Evolutionary conservation across 177 flowering plant genomes (phyloP), one percentile per base, ranked within the genome.

Genomic region (Vitis hybrid): DNA sequence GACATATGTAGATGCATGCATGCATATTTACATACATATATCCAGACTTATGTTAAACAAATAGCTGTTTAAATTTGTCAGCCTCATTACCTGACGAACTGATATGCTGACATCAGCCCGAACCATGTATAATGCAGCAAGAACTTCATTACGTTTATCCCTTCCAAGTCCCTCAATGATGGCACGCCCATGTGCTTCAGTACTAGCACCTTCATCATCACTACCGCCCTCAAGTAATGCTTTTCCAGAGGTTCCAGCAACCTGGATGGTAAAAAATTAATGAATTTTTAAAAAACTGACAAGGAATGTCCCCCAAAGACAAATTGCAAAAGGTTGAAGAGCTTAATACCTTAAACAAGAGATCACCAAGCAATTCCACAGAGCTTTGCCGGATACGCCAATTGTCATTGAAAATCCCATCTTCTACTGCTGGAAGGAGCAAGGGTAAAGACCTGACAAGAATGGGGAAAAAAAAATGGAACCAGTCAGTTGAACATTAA

Each of bases 351-450:
- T 96, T 96, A 78, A 96, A 96, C 70, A 96, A 79, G 14, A 96
- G 90, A 76, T 96, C 99, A 67, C 99, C 99, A 78, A 96, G 75
- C 64, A 96, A 84, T 67, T 96, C 99, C 48, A 96, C 99, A 74
- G 99, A 96, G 81, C 99, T 96, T 77, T 96, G 99, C 30, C 99
- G 85, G 62, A 96, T 96, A 60, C 99, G 94, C 99, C 99, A 96
- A 79, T 69, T 96, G 71, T 96, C 99, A 87, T 84, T 91, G 76
- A 93, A 93, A 65, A 96, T 96, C 27, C 99, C 99, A 83, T 96
- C 99, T 79, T 96, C 99, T n/a, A 96, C 99, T 69, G 95, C 97
- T 51, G 99, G 99, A 78, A 96, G 98, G 27, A 96, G 97, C 71
- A 96, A 82, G 15, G 97, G 99, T 69, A 96, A 80, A 52, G 99